Conservation (phyloP, 2,329 filamentous ascomycete genomes). For the Rutstroemia sp. region DNA sequence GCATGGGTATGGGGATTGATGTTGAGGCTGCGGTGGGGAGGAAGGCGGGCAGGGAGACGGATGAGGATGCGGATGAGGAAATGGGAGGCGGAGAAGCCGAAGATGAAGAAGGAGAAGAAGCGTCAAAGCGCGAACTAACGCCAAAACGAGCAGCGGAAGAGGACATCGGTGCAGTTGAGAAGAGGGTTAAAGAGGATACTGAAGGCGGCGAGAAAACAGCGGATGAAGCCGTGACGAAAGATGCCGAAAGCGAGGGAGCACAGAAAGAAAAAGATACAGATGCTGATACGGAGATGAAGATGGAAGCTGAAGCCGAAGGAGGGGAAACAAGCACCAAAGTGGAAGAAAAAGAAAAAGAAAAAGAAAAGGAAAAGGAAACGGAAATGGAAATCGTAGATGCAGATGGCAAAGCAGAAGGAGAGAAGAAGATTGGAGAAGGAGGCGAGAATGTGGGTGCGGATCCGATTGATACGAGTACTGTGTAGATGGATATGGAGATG, state of each 20-base stretch:
- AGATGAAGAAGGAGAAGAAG: slow-evolving; percentile 18
- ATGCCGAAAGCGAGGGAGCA: not conserved
- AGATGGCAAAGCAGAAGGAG: slow-evolving; percentile 17
- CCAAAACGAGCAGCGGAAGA: slow-evolving; percentile 51
- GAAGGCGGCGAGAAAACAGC: not conserved
- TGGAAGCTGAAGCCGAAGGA: not conserved
- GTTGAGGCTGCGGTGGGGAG: slow-evolving; percentile 55
- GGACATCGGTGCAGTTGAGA: slow-evolving; percentile 28
- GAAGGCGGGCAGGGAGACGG: slow-evolving; percentile 34
- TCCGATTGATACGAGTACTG: too few species aligned
- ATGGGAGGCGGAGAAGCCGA: slow-evolving; percentile 30
- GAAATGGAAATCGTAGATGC: slow-evolving; percentile 4
- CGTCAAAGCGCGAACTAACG: slow-evolving; percentile 23
- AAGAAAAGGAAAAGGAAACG: not conserved
- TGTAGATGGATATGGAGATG: too few species aligned
- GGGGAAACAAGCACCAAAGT: not conserved
- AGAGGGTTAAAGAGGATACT: slow-evolving; percentile 2
- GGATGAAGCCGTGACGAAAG: not conserved
- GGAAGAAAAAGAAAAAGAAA: slow-evolving; percentile 4
- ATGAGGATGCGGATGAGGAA: slow-evolving; percentile 50
- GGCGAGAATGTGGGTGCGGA: not conserved
- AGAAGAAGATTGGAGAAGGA: slow-evolving; percentile 6
- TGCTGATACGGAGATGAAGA: not conserved
- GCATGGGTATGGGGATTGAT: slow-evolving; percentile 47
- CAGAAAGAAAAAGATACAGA: not conserved